These are phyloP conservation scores for Coemansia sp. DNA, from an alignment of 192 early-diverging fungal genomes.

Conservation along the genomic window DNA sequence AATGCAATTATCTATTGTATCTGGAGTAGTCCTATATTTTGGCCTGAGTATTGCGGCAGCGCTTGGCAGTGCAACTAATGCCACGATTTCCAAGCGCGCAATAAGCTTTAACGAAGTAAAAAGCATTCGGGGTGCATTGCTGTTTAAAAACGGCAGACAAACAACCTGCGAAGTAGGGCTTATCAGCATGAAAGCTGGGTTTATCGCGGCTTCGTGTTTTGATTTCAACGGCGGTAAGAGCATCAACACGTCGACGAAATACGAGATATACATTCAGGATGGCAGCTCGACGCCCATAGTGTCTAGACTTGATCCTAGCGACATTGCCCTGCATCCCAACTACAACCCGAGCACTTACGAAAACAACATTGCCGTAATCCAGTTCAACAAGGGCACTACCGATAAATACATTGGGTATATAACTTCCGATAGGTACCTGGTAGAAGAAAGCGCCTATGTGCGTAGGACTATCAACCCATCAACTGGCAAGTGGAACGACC, in stretches of 20 bases:
- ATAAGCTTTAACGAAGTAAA: background rate
- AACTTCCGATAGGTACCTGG: background rate
- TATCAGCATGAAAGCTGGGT: conserved; percentile 2
- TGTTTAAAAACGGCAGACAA: conserved; percentile 6
- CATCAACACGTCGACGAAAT: background rate
- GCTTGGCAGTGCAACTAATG: background rate
- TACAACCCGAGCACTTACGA: background rate
- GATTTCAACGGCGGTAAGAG: background rate
- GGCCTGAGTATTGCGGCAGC: background rate
- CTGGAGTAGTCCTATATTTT: background rate
- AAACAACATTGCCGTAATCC: conserved; percentile 8
- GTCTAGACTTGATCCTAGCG: background rate
- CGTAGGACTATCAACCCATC: background rate
- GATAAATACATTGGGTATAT: background rate
- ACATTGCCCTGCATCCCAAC: conserved; percentile 2
- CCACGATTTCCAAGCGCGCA: background rate
- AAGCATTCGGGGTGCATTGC: background rate
- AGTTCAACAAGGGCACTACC: conserved; percentile 3
- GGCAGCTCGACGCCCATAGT: background rate
- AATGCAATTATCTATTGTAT: background rate
- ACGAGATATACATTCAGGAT: background rate
- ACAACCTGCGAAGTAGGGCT: background rate
- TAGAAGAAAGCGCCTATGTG: background rate
- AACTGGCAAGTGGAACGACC: background rate
- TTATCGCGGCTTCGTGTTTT: conserved; percentile 1